phyloP scores from a whole-genome alignment of 108 stramenopile species.

The Craspedostauros australis region DNA sequence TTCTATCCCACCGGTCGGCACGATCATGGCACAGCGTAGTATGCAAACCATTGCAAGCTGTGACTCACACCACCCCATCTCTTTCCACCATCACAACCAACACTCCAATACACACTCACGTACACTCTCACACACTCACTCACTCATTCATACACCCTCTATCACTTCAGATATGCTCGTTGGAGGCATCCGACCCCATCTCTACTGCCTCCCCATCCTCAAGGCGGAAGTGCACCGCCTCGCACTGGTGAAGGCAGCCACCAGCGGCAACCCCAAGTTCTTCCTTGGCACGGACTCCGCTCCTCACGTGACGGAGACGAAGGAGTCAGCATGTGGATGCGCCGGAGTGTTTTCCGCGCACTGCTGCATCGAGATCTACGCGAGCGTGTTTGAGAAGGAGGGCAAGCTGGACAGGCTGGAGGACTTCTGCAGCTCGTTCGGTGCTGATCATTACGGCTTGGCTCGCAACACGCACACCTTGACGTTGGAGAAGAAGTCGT shows the following conservation, averaged over 20 bases:
- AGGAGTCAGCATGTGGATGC: constrained; percentile 90
- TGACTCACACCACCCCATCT: too few species aligned
- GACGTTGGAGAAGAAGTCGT: constrained; percentile 68
- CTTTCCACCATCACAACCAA: too few species aligned
- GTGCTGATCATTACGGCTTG: constrained; percentile 93
- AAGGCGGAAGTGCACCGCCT: constrained; percentile 94
- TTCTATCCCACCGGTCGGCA: too few species aligned
- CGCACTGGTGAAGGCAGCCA: constrained; percentile 87
- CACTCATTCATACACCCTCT: neutral
- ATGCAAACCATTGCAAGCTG: too few species aligned
- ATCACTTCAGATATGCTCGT: constrained; percentile 53
- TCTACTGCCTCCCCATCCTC: constrained; percentile 98
- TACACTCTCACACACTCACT: neutral
- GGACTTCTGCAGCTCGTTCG: constrained; percentile 80
- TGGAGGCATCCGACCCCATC: constrained; percentile 94
- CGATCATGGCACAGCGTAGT: too few species aligned
- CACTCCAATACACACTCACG: too few species aligned
- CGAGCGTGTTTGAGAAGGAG: constrained; percentile 87
- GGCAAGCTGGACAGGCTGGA: constrained; percentile 88
- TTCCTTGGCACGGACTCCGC: constrained; percentile 98
- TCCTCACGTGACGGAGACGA: constrained; percentile 80
- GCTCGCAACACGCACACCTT: constrained; percentile 58
- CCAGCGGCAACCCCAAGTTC: constrained; percentile 88
- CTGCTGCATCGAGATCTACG: constrained; percentile 92
- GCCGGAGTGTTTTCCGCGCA: constrained; percentile 97